Evolutionary conservation across 129 eudicot genomes (phyloP).

Genomic region (Glebionis coronaria): DNA sequence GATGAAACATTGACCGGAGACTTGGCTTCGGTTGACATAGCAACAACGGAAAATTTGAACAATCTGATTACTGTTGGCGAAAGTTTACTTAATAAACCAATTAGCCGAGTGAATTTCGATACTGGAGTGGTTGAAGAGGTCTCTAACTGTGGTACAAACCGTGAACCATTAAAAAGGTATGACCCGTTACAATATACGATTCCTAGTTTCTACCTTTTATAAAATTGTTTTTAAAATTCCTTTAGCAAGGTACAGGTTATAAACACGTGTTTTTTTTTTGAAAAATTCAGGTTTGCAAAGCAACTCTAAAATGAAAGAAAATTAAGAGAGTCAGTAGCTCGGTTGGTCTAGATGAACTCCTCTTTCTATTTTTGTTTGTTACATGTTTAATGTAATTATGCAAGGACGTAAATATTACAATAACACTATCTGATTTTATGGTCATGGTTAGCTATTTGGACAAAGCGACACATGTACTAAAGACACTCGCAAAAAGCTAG

Average conservation of each 20-base stretch:
- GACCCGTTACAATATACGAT: too few species aligned
- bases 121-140: slow-evolving; percentile 35
- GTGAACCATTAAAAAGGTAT: slow-evolving; percentile 42
- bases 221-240: not conserved
- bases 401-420: too few species aligned
- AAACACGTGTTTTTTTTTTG: not conserved
- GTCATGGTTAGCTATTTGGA: too few species aligned
- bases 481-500: too few species aligned
- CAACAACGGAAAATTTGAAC: slow-evolving; percentile 45
- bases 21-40: slow-evolving; percentile 23
- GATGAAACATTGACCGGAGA: slow-evolving; percentile 43
- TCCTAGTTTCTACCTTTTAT: too few species aligned
- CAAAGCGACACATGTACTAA: too few species aligned
- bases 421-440: too few species aligned
- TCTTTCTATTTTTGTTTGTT: too few species aligned
- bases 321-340: slow-evolving; percentile 21
- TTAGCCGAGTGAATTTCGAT: slow-evolving; percentile 32
- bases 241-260: not conserved
- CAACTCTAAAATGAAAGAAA: slow-evolving; percentile 46
- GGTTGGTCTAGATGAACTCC: not conserved
- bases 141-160: slow-evolving; percentile 37
- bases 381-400: too few species aligned
- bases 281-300: slow-evolving; percentile 41
- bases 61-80: slow-evolving; percentile 39
- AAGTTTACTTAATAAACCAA: slow-evolving; percentile 38